A percentile compares a stretch with the other conserved stretches of the same genome.
Conservation (phyloP, 768 basidiomycete genomes). For the Auriscalpium vulgare region DNA sequence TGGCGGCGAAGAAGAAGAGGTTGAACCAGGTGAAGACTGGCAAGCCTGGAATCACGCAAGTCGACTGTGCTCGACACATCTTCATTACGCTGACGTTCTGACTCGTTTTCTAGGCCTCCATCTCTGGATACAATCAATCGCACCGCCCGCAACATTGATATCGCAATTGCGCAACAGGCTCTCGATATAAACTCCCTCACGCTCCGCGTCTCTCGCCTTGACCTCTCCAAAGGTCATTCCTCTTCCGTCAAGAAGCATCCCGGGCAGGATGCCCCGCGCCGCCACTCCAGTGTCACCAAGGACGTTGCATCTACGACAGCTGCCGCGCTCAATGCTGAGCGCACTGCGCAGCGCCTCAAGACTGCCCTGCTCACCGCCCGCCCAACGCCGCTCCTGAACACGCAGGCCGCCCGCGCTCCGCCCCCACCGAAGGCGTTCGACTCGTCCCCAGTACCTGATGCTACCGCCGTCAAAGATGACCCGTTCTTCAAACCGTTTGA, state of each 20-base stretch:
- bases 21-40: slow-evolving; percentile 13
- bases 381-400: slow-evolving; percentile 61
- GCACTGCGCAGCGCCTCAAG: slow-evolving; percentile 65
- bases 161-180: slow-evolving; percentile 55
- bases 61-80: background rate
- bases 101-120: slow-evolving; percentile 49
- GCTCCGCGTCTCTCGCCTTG: slow-evolving; percentile 44
- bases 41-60: slow-evolving; percentile 4
- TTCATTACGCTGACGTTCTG: background rate
- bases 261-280: slow-evolving; percentile 3
- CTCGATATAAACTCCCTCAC: slow-evolving; percentile 44
- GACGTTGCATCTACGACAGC: slow-evolving; percentile 69
- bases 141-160: slow-evolving; percentile 79
- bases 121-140: slow-evolving; percentile 80
- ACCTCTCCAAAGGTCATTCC: slow-evolving; percentile 31
- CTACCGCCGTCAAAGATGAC: slow-evolving; percentile 3
- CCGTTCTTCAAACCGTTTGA: slow-evolving; percentile 2
- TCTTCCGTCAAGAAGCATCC: slow-evolving; percentile 19
- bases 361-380: slow-evolving; percentile 53
- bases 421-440: slow-evolving; percentile 21
- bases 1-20: slow-evolving; percentile 10
- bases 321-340: slow-evolving; percentile 75
- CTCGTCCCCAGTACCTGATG: background rate
- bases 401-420: slow-evolving; percentile 29
- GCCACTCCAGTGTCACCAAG: slow-evolving; percentile 34